Evolutionary conservation across 2,329 filamentous ascomycete genomes (phyloP), one percentile per base, ranked within the genome.

Genomic region (Neofusicoccum umdonicola): DNA sequence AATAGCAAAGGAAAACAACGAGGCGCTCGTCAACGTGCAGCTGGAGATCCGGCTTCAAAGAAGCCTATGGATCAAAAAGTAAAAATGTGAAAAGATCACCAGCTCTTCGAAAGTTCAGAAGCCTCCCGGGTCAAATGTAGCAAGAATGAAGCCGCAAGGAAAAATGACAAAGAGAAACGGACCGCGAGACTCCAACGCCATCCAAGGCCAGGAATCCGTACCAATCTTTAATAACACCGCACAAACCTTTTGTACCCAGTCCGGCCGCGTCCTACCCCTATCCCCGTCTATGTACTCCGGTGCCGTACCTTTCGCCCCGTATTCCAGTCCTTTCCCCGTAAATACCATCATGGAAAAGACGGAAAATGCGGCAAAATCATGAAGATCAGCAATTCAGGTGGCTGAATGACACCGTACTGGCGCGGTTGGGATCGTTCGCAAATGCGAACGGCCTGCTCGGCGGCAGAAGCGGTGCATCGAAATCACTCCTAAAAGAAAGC

Each of bases 391-490:
- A 60, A 42, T 60, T 60, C 12, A 60, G 56, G 15, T 60, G 56
- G 56, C 56, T 60, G 12, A 60, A 60, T 9, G 56, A 60, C 17
- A 60, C 56, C 56, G 56, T 60, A 27, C 56, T 60, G 5, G 56
- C 56, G 42, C 56, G 56, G 42, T 60, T 47, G n/a, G 56, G 42
- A 35, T 60, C 42, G 7, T 7, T 42, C 11, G 56, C 9, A 13
- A 47, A 22, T 4, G 56, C 56, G 37, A 60, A 60, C 3, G 56
- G 56, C 12, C 3, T 45, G 5, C 13, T 45, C 3, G 56, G 56
- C 17, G 56, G 56, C 27, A 60, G n/a, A 4, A 47, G 31, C 31
- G 56, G n/a, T 9, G n/a, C 56, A 15, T 60, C 56, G 12, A 37
- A 47, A 13, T 60, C 56, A 22, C 56, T 37, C 11, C 54, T 58